Evolutionary conservation across 345 rosid species (phyloP).

Genomic region (Gossypium mustelinum): DNA sequence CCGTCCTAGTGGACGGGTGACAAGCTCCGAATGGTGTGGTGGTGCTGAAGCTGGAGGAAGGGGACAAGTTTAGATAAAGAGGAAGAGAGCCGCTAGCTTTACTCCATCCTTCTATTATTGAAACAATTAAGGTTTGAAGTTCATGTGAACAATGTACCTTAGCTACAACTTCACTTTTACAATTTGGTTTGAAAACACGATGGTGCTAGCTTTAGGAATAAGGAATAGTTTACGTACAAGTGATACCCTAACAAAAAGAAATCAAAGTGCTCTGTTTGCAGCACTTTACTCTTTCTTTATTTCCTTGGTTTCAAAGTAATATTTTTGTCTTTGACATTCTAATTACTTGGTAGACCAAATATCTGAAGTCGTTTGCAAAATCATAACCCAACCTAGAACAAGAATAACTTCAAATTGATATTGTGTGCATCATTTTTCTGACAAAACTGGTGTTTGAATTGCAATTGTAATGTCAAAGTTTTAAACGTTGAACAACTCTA

Average conservation of each 20-base stretch:
- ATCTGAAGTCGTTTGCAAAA: not conserved
- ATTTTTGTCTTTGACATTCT: conserved; percentile 10
- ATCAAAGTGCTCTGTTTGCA: not conserved
- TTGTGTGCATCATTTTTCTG: not conserved
- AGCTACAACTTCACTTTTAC: not conserved
- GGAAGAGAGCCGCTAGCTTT: too few species aligned
- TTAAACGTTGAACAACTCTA: not conserved
- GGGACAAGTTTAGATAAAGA: too few species aligned
- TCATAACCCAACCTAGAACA: not conserved
- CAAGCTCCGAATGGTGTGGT: too few species aligned
- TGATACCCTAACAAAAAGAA: conserved; percentile 1
- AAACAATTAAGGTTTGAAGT: not conserved
- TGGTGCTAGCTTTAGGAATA: not conserved
- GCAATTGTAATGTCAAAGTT: not conserved
- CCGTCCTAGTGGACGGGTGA: too few species aligned
- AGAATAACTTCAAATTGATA: not conserved
- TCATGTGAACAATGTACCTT: conserved; percentile 2
- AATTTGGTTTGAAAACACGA: not conserved
- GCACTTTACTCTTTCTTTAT: not conserved
- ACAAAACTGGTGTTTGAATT: not conserved
- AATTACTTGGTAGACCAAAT: not conserved
- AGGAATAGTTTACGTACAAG: conserved; percentile 14
- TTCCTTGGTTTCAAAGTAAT: conserved; percentile 13
- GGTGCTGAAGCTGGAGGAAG: too few species aligned
- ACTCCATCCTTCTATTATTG: not conserved